Base-by-base conservation (phyloP, 306 rosid genomes). In the Prunus campanulata region DNA sequence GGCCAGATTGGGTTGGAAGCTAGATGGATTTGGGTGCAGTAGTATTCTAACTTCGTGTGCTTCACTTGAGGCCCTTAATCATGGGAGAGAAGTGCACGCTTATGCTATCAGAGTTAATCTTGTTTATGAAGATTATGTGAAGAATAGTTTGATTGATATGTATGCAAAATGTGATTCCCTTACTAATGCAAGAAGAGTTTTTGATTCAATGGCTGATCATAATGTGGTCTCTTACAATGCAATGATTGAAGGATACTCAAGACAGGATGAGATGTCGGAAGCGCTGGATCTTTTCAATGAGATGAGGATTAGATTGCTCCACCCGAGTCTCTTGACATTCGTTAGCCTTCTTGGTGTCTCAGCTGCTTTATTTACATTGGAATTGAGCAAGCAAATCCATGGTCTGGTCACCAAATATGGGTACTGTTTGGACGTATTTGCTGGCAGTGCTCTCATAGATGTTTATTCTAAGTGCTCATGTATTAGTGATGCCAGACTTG, bases 21-120 rank as follows among this genome's bases (percentile, higher is more conserved):
- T 88, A 2, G 98, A 94, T 75, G 91, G 87, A 68, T 91, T 77
- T 77, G 96, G 90, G 30, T 90, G 96, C 77, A 88, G 94, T 64
- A 91, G 98, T 77, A 64, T 88, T 85, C 96, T 91, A 72, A 87
- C 91, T 73, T 90, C 98, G 0, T 94, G 98, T 50, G 98, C 96
- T 70, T 87, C 98, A 55, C 78, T 91, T 4, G 71, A 75, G 74
- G 86, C 89, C 57, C 74, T 87, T 52, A 86, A 83, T 75, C 85
- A 59, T 72, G 98, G 98, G 72, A 94, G 82, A 71, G 94, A 90
- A 81, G 89, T 91, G 77, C 98, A 94, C 65, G 85, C 91, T 78
- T 90, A 87, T 77, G 62, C 84, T 77, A 78, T 88, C 81, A 91
- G 89, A 82, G 88, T 71, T 72, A 82, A 84, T 85, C 87, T 93